A percentile compares a stretch with the other conserved stretches of the same genome.
phyloP scores from a whole-genome alignment of 495 filamentous ascomycete species.

The Aspergillus egyptiacus region DNA sequence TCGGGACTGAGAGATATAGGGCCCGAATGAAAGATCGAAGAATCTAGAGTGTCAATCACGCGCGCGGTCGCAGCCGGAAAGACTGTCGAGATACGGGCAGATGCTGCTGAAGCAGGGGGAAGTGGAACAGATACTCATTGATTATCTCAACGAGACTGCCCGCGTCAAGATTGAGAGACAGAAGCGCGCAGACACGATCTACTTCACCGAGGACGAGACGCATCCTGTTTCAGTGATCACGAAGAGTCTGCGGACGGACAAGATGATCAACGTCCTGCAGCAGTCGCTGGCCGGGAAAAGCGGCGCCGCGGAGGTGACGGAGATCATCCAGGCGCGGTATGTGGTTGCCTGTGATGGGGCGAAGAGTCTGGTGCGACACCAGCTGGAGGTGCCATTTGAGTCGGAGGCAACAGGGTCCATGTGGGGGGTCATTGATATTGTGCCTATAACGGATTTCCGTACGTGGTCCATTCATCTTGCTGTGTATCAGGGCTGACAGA shows the following conservation, averaged over 20 bases:
- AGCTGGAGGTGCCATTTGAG: constrained; percentile 13
- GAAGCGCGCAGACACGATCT: constrained; percentile 5
- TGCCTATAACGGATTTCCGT: constrained; percentile 24
- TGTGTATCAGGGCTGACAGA: not conserved
- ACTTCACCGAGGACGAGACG: not conserved
- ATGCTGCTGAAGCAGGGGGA: constrained; percentile 16
- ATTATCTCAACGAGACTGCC: constrained; percentile 1
- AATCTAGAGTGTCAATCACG: constrained; percentile 2
- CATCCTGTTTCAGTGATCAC: not conserved
- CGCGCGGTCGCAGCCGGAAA: not conserved
- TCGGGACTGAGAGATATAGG: not conserved
- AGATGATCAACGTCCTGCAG: not conserved
- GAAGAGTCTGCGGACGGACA: not conserved
- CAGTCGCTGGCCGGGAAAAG: not conserved
- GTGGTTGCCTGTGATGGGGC: constrained; percentile 26
- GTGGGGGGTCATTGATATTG: constrained; percentile 25
- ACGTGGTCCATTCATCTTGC: not conserved
- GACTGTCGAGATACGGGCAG: constrained; percentile 11
- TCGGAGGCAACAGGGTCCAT: constrained; percentile 1
- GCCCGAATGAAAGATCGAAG: not conserved
- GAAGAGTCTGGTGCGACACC: constrained; percentile 18
- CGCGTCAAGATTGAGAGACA: not conserved
- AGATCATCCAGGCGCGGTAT: constrained; percentile 24
- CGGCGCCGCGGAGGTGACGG: not conserved
- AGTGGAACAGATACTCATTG: constrained; percentile 14